Evolutionary conservation across 371 early-diverging fungal species (phyloP), one percentile per base, ranked within the genome.

Genomic region (Mortierella sp.): DNA sequence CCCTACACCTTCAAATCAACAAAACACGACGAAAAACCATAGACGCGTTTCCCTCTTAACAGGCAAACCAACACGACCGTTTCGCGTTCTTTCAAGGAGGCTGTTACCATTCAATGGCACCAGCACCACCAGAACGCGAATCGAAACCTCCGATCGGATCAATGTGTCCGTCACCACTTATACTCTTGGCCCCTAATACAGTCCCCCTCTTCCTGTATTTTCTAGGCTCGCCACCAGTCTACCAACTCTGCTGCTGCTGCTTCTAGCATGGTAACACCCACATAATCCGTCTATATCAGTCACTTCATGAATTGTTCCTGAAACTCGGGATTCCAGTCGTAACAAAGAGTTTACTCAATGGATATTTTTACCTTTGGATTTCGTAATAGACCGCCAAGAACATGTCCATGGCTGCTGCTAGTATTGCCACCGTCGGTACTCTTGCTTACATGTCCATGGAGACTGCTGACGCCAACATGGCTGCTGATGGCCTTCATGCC

Each of bases 401-500:
- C 60, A 83, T 90, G 74, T 87, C 90, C 71, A 88, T 92, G 80
- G 90, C 93, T 44, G 91, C 90, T 74, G 91, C 91, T 79, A 91
- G 91, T 76, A 90, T 90, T 56, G 91, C 90, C 81, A 91, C 93
- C 72, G 92, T 91, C 74, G 91, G 91, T 77, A 88, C 88, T 87
- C 41, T 91, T 83, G 91, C 91, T 49, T 94, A 90, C 81, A 87
- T 91, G 88, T 88, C 78, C 78, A 87, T 88, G 82, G 85, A 85
- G 43, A 82, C 85, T 72, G 92, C 92, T 41, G 91, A 92, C 81
- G 94, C 95, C 87, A 91, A 92, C 82, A 90, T 94, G 93, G 94
- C 95, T 79, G 98, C 96, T 80, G 96, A 97, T 82, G 99, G 99
- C 76, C 93, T 98, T 83, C 98, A 99, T 88, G 88, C 98, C 68